Percentiles rank a stretch among this genome's conserved stretches.
Conservation (phyloP, 78 protist genomes). For the Pelomyxa schiedti region DNA sequence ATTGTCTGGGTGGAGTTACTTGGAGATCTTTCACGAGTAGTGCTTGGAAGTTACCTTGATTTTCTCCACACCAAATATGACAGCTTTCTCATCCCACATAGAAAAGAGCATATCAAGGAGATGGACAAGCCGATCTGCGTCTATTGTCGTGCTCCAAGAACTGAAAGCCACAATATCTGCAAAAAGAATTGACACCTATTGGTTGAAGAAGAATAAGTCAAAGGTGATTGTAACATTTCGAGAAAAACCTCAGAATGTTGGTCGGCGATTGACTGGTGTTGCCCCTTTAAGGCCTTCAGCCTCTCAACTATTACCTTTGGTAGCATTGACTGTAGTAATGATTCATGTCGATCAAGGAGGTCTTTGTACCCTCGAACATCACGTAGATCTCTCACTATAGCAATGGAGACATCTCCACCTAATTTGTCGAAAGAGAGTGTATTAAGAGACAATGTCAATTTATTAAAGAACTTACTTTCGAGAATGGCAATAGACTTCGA, state of each 20-base stretch:
- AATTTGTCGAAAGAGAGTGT: no score
- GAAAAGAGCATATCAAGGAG: background rate
- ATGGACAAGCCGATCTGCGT: background rate
- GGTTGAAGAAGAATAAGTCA: no score
- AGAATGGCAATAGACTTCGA: no score
- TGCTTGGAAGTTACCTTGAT: background rate
- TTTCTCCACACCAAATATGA: background rate
- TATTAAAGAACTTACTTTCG: no score
- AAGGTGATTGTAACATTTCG: no score
- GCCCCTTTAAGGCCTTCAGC: no score
- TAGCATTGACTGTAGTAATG: background rate
- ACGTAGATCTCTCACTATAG: no score
- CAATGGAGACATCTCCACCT: no score
- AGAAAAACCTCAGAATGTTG: no score
- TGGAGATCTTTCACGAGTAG: background rate
- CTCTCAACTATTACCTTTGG: no score
- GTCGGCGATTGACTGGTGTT: no score
- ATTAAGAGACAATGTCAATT: no score
- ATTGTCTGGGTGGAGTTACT: background rate
- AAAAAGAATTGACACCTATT: constrained; percentile 6
- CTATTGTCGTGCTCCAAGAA: background rate
- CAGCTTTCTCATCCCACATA: background rate
- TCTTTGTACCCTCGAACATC: background rate
- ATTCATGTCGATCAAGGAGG: background rate
- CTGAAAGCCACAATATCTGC: constrained; percentile 45